phyloP scores from a whole-genome alignment of 2,329 filamentous ascomycete species.

The Cytospora schulzeri region DNA sequence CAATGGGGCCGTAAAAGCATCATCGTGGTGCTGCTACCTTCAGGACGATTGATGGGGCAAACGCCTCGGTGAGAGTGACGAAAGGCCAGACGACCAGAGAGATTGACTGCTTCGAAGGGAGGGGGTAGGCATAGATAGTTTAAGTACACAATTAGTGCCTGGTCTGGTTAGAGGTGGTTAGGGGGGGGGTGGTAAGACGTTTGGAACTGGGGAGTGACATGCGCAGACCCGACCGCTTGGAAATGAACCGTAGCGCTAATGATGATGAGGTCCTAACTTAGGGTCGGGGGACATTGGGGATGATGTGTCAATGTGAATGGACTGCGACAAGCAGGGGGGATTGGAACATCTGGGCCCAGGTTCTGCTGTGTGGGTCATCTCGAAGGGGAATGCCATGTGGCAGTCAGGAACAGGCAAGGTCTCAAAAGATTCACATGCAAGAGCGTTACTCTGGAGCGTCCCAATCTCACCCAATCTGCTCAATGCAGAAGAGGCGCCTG shows the following conservation, averaged over 20 bases:
- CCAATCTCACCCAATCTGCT: not conserved
- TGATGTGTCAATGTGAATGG: not conserved
- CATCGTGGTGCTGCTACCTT: not conserved
- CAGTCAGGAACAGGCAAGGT: slow-evolving; percentile 12
- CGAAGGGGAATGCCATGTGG: slow-evolving; percentile 15
- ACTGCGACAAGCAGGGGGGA: not conserved
- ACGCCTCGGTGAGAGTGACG: not conserved
- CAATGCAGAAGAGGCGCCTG: not conserved
- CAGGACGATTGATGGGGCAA: not conserved
- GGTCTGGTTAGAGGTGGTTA: too few relatives aligned
- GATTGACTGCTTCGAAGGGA: not conserved
- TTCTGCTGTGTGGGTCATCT: slow-evolving; percentile 4
- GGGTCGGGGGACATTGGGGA: not conserved
- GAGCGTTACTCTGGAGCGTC: not conserved
- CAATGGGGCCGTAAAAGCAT: not conserved
- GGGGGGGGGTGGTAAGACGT: slow-evolving; percentile 15
- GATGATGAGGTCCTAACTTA: not conserved
- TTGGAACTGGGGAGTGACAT: slow-evolving; percentile 10
- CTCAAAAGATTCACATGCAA: not conserved
- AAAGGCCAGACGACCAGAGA: not conserved
- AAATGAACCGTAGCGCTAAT: not conserved
- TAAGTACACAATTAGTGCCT: not conserved
- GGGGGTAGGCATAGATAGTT: not conserved
- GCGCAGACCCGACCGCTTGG: not conserved
- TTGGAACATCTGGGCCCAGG: not conserved